A percentile compares a stretch with the other conserved stretches of the same genome.
Evolutionary conservation across 192 early-diverging fungal species (phyloP).

Genomic region (Globomyces pollinis-pini): DNA sequence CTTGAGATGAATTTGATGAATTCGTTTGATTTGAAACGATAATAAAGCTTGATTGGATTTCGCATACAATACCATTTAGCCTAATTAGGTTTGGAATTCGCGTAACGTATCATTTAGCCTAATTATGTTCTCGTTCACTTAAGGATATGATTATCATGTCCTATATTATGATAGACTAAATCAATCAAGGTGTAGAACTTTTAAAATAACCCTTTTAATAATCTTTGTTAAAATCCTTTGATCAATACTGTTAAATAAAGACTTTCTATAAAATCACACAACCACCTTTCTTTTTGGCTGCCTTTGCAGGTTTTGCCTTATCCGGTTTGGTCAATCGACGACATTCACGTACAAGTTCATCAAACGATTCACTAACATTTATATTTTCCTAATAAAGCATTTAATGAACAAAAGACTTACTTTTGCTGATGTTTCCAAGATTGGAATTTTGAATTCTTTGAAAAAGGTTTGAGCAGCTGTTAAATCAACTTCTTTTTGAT

Average conservation of each 20-base stretch:
- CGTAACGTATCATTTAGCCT: no score
- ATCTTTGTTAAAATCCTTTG: no score
- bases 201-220: no score
- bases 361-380: constrained; percentile 48
- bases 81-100: no score
- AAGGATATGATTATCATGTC: no score
- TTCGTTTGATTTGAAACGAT: no score
- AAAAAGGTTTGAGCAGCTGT: constrained; percentile 26
- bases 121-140: no score
- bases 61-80: no score
- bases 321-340: constrained; percentile 19
- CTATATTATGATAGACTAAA: no score
- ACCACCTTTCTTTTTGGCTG: constrained; percentile 6
- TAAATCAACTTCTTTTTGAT: constrained; percentile 36
- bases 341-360: constrained; percentile 47
- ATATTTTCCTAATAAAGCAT: constrained; percentile 36
- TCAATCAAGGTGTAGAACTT: no score
- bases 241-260: background rate
- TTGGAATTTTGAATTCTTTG: constrained; percentile 39
- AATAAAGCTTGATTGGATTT: no score
- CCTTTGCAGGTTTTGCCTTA: background rate
- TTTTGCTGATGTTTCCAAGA: constrained; percentile 49
- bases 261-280: constrained; percentile 10
- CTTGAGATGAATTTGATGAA: no score
- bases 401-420: constrained; percentile 14